Evolutionary conservation across 78 protist species (phyloP).

Genomic region (Cyanophora paradoxa): DNA sequence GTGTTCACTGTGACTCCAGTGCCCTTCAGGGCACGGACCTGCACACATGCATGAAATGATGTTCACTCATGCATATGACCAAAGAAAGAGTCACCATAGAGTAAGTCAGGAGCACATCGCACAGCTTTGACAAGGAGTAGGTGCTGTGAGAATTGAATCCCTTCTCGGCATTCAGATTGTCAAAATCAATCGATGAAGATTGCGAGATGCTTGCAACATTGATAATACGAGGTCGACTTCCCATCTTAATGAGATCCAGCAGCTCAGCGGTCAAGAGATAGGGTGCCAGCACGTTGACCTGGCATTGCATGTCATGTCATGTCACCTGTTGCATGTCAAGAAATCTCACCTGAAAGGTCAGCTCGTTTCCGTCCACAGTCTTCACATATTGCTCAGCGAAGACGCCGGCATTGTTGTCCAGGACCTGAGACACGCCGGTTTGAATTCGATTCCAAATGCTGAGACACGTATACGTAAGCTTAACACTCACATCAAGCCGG

Average conservation of each 20-base stretch:
- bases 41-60: background rate
- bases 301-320: too few species aligned
- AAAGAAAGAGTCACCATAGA: background rate
- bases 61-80: background rate
- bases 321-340: too few species aligned
- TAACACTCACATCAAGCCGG: too few species aligned
- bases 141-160: background rate
- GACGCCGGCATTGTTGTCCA: constrained; percentile 13
- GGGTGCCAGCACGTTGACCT: constrained; percentile 10
- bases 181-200: background rate
- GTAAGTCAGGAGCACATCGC: constrained; percentile 1
- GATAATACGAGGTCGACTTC: background rate
- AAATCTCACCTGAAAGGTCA: background rate
- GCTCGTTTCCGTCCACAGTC: constrained; percentile 3
- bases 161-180: background rate
- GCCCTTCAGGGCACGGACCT: background rate
- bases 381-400: background rate
- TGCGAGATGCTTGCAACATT: background rate
- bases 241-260: background rate
- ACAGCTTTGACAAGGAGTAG: constrained; percentile 4
- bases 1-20: background rate
- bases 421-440: background rate
- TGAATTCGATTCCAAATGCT: too few species aligned
- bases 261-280: background rate
- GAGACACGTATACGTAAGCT: too few species aligned